Conservation (phyloP, 352 stramenopile species). For the Pythium periplocum region DNA sequence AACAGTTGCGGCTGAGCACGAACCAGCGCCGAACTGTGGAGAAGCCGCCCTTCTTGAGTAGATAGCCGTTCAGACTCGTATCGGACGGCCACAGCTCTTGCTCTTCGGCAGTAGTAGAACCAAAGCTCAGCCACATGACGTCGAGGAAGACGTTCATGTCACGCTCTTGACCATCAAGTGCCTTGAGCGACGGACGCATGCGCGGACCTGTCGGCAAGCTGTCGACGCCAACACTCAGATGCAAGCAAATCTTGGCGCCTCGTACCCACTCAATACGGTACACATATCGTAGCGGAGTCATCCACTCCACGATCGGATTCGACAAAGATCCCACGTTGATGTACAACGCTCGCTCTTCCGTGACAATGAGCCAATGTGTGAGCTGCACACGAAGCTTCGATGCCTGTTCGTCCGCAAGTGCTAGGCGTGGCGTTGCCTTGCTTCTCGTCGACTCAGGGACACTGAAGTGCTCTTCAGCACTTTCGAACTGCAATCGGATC, state of each 20-base stretch:
- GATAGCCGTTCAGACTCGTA: conserved; percentile 80
- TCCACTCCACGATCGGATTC: conserved; percentile 83
- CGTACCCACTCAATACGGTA: conserved; percentile 77
- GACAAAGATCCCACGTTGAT: conserved; percentile 78
- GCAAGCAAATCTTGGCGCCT: conserved; percentile 53
- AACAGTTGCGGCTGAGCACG: conserved; percentile 81
- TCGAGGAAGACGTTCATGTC: conserved; percentile 86
- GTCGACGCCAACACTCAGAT: conserved; percentile 82
- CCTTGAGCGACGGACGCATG: conserved; percentile 58
- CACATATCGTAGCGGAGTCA: conserved; percentile 84
- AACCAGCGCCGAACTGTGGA: conserved; percentile 83
- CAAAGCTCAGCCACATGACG: conserved; percentile 88
- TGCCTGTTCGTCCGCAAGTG: conserved; percentile 21
- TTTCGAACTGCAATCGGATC: conserved; percentile 79
- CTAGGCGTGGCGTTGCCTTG: background rate
- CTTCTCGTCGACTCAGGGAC: conserved; percentile 14
- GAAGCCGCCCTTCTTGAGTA: conserved; percentile 82
- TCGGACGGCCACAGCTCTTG: conserved; percentile 87
- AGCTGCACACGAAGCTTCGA: conserved; percentile 65
- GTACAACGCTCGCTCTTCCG: conserved; percentile 79
- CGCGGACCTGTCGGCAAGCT: conserved; percentile 78
- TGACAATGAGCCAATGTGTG: conserved; percentile 85
- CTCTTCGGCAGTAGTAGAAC: conserved; percentile 70
- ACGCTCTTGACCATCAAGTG: conserved; percentile 66
- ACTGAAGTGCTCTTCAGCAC: conserved; percentile 55